These are phyloP conservation scores for Plantago coronopus DNA, from an alignment of 305 asterid species.

Conservation along the genomic window DNA sequence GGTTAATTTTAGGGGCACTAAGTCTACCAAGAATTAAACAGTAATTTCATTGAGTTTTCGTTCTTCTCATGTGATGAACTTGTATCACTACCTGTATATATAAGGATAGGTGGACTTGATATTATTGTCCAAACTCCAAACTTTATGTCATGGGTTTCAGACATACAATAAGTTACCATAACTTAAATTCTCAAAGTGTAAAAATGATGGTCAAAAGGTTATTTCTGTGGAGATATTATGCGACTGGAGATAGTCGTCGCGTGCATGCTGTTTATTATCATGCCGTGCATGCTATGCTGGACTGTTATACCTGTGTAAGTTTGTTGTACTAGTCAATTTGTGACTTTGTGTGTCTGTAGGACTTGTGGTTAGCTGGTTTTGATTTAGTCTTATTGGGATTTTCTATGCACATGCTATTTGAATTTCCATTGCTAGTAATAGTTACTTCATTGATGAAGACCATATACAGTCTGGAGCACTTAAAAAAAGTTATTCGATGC, in stretches of 20 bases:
- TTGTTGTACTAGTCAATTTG: no score
- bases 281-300: no score
- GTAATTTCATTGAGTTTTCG: neutral
- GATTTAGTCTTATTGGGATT: no score
- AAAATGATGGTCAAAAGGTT: constrained; percentile 1
- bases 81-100: neutral
- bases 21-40: neutral
- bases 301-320: no score
- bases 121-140: neutral
- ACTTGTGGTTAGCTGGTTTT: no score
- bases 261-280: no score
- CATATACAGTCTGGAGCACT: no score
- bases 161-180: neutral
- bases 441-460: no score
- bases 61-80: neutral
- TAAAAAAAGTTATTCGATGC: constrained; percentile 6
- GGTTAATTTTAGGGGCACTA: neutral
- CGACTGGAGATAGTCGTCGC: no score
- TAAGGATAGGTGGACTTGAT: neutral
- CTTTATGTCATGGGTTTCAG: neutral
- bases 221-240: neutral
- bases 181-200: neutral
- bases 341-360: no score
- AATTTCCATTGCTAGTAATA: no score
- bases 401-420: no score